phyloP scores from a whole-genome alignment of 179 eudicot genomes.

The Beta corolliflora region DNA sequence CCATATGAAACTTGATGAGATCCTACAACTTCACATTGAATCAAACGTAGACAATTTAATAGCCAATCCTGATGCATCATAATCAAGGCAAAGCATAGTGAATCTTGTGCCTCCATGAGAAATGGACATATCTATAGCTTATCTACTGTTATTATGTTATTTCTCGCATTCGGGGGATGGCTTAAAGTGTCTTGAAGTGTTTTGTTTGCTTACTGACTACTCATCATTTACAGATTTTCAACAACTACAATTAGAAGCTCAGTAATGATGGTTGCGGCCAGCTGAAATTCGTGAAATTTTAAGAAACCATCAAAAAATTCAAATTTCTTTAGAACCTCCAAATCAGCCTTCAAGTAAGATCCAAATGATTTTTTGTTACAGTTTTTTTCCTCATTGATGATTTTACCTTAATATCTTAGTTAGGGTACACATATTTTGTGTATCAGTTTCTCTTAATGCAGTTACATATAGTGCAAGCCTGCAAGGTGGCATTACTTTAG shows the following conservation, averaged over 20 bases:
- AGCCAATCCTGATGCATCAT: not conserved
- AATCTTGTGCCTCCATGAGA: not conserved
- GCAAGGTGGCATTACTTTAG: not conserved
- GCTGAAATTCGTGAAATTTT: conserved; percentile 80
- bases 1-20: not conserved
- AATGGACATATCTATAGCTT: too few relatives aligned
- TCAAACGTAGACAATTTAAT: not conserved
- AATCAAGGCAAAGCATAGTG: not conserved
- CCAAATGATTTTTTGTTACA: not conserved
- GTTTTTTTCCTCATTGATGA: conserved; percentile 5
- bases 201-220: not conserved
- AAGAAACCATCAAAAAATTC: conserved; percentile 52
- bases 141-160: not conserved
- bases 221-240: conserved; percentile 41
- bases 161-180: not conserved
- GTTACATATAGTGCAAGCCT: not conserved
- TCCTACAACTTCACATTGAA: not conserved
- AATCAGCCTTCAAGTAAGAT: conserved; percentile 56
- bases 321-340: conserved; percentile 66
- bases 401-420: not conserved
- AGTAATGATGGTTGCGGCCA: conserved; percentile 78
- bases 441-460: not conserved
- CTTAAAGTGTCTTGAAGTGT: too few relatives aligned
- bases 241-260: conserved; percentile 59
- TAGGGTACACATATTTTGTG: not conserved